These are phyloP conservation scores for Cajanus cajan DNA, from an alignment of 306 rosid species.

Conservation along the genomic window DNA sequence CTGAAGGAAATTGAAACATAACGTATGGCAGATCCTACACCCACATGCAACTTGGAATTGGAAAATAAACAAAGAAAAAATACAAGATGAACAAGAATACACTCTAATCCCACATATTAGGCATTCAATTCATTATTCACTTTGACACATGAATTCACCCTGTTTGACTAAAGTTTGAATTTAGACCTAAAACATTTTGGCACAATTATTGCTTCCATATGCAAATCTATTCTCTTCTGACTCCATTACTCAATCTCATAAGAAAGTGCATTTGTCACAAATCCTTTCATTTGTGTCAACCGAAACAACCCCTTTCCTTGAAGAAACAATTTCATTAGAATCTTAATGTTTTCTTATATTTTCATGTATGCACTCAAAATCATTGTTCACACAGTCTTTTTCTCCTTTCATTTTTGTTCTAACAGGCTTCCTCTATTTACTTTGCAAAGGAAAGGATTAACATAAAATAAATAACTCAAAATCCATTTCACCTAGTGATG, in stretches of 20 bases:
- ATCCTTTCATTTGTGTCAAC: slow-evolving; percentile 19
- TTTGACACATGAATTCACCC: background rate
- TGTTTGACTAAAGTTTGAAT: background rate
- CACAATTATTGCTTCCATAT: background rate
- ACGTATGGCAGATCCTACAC: background rate
- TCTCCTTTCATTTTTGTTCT: background rate
- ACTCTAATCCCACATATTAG: background rate
- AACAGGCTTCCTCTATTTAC: background rate
- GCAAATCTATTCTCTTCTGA: background rate
- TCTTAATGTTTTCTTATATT: slow-evolving; percentile 1
- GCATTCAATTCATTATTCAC: slow-evolving; percentile 6
- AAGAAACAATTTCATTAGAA: slow-evolving; percentile 2
- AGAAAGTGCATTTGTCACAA: slow-evolving; percentile 12
- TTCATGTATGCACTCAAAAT: background rate
- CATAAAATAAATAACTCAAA: background rate
- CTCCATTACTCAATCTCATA: background rate
- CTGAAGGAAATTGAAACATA: slow-evolving; percentile 17
- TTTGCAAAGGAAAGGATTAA: slow-evolving; percentile 3
- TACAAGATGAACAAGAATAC: background rate
- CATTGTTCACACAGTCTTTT: background rate
- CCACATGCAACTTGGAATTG: background rate
- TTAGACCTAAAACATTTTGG: slow-evolving; percentile 11
- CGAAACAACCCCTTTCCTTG: background rate
- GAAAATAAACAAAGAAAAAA: background rate
- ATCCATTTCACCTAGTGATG: background rate